Conservation (phyloP, 2,329 filamentous ascomycete genomes). For the Xylariaceae sp. region DNA sequence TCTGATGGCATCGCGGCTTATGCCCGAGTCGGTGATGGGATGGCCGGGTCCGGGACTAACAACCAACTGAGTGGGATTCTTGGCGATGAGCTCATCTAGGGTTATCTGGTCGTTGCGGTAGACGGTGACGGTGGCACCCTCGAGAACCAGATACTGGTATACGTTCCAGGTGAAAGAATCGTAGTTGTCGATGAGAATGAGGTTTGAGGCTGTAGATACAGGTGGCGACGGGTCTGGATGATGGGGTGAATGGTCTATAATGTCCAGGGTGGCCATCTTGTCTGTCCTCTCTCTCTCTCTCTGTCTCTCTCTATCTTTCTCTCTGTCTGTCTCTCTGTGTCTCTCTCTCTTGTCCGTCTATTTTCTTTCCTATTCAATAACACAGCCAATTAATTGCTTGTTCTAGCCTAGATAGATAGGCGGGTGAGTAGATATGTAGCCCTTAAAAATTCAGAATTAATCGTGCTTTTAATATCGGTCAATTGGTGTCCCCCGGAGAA, state of each 20-base stretch:
- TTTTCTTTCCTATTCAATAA: neutral
- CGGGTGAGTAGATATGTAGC: too few relatives aligned
- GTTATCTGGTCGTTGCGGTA: constrained; percentile 91
- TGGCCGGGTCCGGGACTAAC: constrained; percentile 95
- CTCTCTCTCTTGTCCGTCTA: neutral
- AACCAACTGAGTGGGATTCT: constrained; percentile 90
- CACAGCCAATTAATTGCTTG: too few relatives aligned
- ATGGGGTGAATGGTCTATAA: constrained; percentile 82
- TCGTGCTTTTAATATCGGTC: too few relatives aligned
- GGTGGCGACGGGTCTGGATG: constrained; percentile 75
- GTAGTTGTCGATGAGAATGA: constrained; percentile 97
- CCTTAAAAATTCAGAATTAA: too few relatives aligned
- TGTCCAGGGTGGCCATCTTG: constrained; percentile 51
- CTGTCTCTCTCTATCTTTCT: neutral
- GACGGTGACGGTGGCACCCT: constrained; percentile 88
- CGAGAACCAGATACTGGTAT: constrained; percentile 96
- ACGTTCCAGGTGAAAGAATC: constrained; percentile 99
- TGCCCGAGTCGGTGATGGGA: constrained; percentile 85
- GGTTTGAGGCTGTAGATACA: constrained; percentile 80
- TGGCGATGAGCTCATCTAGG: constrained; percentile 78
- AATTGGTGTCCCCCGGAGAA: too few relatives aligned
- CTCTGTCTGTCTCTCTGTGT: neutral
- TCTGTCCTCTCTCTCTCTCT: constrained; percentile 22
- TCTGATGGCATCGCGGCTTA: constrained; percentile 88
- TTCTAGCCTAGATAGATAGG: too few relatives aligned